These are phyloP conservation scores for Phytophthora capsici DNA, from an alignment of 352 stramenopile genomes.

Conservation along the genomic window DNA sequence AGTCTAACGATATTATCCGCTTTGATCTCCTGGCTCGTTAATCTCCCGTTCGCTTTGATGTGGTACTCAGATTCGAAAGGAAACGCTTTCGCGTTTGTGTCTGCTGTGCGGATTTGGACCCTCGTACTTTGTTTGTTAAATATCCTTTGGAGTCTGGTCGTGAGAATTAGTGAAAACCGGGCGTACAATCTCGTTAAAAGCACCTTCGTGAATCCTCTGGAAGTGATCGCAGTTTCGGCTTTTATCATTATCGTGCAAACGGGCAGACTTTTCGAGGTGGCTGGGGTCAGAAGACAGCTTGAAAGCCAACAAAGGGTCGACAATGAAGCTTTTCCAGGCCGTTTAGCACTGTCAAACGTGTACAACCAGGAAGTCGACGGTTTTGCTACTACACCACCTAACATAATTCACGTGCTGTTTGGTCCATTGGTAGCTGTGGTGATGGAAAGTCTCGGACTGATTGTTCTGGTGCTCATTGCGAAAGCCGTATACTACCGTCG, in stretches of 20 bases:
- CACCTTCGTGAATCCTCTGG: conserved; percentile 46
- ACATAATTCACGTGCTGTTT: conserved; percentile 39
- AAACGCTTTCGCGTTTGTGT: conserved; percentile 40
- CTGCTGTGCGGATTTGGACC: conserved; percentile 56
- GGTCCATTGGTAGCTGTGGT: conserved; percentile 44
- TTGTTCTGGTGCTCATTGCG: conserved; percentile 24
- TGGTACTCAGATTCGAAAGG: conserved; percentile 41
- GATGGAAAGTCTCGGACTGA: conserved; percentile 31
- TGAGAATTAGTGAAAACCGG: conserved; percentile 35
- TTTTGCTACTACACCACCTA: conserved; percentile 35
- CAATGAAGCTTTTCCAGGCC: conserved; percentile 34
- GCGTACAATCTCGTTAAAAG: conserved; percentile 49
- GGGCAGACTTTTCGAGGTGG: conserved; percentile 33
- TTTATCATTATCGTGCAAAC: conserved; percentile 38
- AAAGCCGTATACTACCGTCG: conserved; percentile 27
- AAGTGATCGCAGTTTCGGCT: conserved; percentile 44
- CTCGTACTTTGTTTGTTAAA: conserved; percentile 49
- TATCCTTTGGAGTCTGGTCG: conserved; percentile 45
- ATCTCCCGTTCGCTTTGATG: conserved; percentile 54
- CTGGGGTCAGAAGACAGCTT: conserved; percentile 39
- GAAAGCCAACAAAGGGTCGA: conserved; percentile 50
- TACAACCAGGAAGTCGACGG: conserved; percentile 62
- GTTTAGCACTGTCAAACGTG: conserved; percentile 47
- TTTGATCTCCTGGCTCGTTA: conserved; percentile 58
- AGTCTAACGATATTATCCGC: conserved; percentile 50